Conservation (phyloP, 169 alveolate genomes). For the Hepatocystis sp. region DNA sequence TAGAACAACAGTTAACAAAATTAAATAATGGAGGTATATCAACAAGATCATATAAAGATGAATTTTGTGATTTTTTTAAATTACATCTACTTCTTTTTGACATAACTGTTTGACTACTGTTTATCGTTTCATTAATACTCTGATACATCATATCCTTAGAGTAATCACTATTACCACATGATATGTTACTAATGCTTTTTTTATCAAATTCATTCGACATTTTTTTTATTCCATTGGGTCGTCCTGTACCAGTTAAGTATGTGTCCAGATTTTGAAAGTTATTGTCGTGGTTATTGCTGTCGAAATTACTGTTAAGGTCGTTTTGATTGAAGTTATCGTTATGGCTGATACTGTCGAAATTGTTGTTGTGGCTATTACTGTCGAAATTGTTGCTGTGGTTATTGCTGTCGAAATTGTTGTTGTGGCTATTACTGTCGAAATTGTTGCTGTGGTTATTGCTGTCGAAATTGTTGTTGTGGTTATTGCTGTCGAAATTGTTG, state of each 20-base stretch:
- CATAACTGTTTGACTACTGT: constrained; percentile 63
- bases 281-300: background rate
- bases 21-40: constrained; percentile 67
- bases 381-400: background rate
- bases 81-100: constrained; percentile 73
- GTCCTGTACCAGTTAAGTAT: no score
- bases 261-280: background rate
- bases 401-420: background rate
- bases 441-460: no score
- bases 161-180: constrained; percentile 39
- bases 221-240: constrained; percentile 1
- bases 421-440: background rate
- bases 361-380: background rate
- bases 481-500: no score
- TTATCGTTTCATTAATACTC: constrained; percentile 70
- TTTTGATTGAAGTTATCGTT: constrained; percentile 16
- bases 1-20: constrained; percentile 63
- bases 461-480: no score
- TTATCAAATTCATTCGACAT: constrained; percentile 9
- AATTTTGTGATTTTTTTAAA: constrained; percentile 44
- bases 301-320: constrained; percentile 5
- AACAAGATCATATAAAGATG: constrained; percentile 53
- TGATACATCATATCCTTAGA: constrained; percentile 39
- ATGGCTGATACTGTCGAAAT: background rate
- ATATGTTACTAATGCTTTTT: constrained; percentile 27